Percentiles rank a stretch among this genome's conserved stretches.
These are phyloP conservation scores for Xylariaceae sp. DNA, from an alignment of 2,329 filamentous ascomycete species.

Conservation along the genomic window DNA sequence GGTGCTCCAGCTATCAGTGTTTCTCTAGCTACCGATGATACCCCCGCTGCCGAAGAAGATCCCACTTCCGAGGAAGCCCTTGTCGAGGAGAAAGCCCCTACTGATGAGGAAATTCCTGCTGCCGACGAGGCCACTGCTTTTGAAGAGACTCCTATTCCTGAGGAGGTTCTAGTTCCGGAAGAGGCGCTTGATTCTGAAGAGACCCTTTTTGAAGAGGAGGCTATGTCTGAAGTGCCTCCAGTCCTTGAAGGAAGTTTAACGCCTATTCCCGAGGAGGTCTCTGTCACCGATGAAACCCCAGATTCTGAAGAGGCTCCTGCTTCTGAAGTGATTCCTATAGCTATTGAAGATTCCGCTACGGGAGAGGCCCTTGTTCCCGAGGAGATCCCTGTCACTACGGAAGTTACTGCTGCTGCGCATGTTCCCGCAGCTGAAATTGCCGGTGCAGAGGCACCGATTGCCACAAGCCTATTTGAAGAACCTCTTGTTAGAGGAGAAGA, in stretches of 20 bases:
- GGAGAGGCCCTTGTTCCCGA: neutral
- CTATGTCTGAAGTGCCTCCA: no score
- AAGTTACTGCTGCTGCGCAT: no score
- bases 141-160: neutral
- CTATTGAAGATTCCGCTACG: neutral
- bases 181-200: conserved; percentile 2
- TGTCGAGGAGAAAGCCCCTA: neutral
- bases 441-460: no score
- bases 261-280: no score
- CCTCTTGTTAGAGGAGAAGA: neutral
- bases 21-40: no score
- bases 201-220: neutral
- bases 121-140: neutral
- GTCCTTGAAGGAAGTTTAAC: no score
- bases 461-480: no score
- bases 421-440: no score
- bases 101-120: no score
- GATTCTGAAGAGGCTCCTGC: neutral
- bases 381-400: no score
- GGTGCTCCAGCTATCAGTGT: no score
- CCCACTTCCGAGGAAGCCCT: neutral
- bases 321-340: neutral
- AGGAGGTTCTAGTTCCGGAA: neutral
- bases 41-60: neutral
- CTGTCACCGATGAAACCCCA: no score